Evolutionary conservation across 306 rosid genomes (phyloP).

Genomic region (Trifolium repens): DNA sequence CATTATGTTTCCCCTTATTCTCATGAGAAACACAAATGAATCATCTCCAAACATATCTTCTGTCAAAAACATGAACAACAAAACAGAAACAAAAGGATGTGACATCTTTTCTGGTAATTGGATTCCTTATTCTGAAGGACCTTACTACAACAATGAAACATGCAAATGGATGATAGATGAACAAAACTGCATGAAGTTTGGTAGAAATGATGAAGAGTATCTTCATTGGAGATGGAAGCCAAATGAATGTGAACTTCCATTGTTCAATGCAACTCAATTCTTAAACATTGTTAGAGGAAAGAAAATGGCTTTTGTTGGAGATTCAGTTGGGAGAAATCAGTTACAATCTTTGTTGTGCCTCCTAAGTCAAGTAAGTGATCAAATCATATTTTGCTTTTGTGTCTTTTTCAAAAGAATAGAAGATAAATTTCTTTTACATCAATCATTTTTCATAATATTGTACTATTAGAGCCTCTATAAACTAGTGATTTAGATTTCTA

Average conservation of each 20-base stretch:
- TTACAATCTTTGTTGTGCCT: constrained; percentile 87
- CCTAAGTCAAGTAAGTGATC: constrained; percentile 48
- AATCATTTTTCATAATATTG: not conserved
- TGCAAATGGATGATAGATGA: constrained; percentile 68
- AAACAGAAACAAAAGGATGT: constrained; percentile 46
- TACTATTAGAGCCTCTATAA: not conserved
- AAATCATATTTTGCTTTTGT: not conserved
- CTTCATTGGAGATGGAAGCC: constrained; percentile 92
- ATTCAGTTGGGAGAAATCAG: constrained; percentile 85
- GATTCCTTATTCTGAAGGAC: constrained; percentile 60
- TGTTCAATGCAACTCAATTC: constrained; percentile 73
- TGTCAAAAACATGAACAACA: constrained; percentile 19
- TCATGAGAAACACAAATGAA: constrained; percentile 46
- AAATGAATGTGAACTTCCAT: constrained; percentile 73
- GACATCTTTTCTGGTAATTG: constrained; percentile 72
- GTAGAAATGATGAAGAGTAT: constrained; percentile 70
- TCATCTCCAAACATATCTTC: constrained; percentile 41
- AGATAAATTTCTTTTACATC: not conserved
- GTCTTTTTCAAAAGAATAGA: not conserved
- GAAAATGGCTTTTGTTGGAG: constrained; percentile 86
- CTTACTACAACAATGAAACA: constrained; percentile 67
- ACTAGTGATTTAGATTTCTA: not conserved
- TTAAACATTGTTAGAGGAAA: constrained; percentile 70
- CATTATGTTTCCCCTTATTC: constrained; percentile 52
- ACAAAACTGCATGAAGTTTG: constrained; percentile 84